Conservation (phyloP, 225 moss, liverwort and hornwort genomes). For the Pseudisothecium myosuroides region DNA sequence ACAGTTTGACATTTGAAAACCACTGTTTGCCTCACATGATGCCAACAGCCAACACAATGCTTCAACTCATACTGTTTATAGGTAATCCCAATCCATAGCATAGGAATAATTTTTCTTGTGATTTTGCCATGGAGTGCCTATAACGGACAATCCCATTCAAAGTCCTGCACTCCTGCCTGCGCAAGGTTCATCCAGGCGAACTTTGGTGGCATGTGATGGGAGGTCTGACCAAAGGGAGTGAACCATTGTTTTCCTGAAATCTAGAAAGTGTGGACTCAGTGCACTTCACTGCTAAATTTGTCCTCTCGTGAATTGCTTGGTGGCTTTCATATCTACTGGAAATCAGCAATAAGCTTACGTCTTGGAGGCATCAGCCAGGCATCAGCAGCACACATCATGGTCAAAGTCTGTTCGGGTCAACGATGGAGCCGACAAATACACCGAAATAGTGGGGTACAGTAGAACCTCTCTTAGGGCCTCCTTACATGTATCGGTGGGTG, state of each 20-base stretch:
- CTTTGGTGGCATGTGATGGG: not conserved
- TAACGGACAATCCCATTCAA: not conserved
- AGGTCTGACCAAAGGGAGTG: not conserved
- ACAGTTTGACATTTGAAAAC: not conserved
- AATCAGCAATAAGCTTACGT: too few relatives aligned
- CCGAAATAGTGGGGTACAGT: too few relatives aligned
- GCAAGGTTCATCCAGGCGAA: too few relatives aligned
- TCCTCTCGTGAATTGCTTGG: not conserved
- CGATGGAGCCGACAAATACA: too few relatives aligned
- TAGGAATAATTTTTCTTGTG: not conserved
- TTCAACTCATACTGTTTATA: too few relatives aligned
- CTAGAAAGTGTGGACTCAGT: not conserved
- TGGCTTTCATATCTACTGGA: not conserved
- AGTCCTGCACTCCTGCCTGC: not conserved
- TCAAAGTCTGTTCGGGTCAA: not conserved
- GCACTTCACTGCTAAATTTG: not conserved
- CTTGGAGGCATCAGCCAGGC: not conserved
- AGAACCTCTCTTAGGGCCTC: too few relatives aligned
- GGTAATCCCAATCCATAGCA: not conserved
- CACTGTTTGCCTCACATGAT: not conserved
- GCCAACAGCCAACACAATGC: not conserved
- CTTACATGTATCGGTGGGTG: too few relatives aligned
- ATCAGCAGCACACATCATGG: not conserved
- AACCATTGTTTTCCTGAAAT: not conserved
- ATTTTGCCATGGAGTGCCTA: not conserved